Conservation (phyloP, 1,284 basidiomycete species). For the Apiotrichum domesticum region DNA sequence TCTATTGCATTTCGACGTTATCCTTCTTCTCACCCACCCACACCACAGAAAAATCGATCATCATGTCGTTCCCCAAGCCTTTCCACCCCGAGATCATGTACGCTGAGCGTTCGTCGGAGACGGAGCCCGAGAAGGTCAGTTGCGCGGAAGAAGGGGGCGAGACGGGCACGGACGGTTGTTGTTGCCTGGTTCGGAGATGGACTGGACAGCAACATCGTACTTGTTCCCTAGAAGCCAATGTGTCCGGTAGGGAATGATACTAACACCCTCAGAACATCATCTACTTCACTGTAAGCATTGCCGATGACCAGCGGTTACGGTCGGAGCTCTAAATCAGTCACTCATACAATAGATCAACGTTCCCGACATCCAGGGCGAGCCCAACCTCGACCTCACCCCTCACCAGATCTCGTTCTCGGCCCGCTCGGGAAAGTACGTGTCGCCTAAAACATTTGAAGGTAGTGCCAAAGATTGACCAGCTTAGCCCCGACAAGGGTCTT, state of each 20-base stretch:
- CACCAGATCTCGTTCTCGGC: constrained; percentile 65
- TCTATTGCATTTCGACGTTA: not conserved
- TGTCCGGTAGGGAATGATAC: not conserved
- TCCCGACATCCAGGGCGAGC: constrained; percentile 63
- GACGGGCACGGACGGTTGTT: no score
- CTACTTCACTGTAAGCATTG: constrained; percentile 59
- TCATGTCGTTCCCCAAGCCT: constrained; percentile 33
- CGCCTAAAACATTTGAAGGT: not conserved
- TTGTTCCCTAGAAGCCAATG: no score
- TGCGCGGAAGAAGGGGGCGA: not conserved
- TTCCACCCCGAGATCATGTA: constrained; percentile 79
- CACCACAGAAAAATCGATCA: constrained; percentile 4
- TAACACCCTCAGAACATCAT: constrained; percentile 61
- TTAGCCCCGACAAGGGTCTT: constrained; percentile 53
- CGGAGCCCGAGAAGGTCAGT: constrained; percentile 62
- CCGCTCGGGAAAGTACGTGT: constrained; percentile 61
- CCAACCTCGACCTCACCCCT: constrained; percentile 61
- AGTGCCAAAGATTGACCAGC: not conserved
- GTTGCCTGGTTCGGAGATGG: constrained; percentile 46
- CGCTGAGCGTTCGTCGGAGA: constrained; percentile 76
- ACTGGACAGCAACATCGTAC: constrained; percentile 56
- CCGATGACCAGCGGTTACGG: not conserved
- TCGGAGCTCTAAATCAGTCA: not conserved
- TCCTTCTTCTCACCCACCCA: not conserved
- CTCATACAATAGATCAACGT: constrained; percentile 52